phyloP scores from a whole-genome alignment of 2,329 filamentous ascomycete genomes.

The Botrytis hyacinthi region DNA sequence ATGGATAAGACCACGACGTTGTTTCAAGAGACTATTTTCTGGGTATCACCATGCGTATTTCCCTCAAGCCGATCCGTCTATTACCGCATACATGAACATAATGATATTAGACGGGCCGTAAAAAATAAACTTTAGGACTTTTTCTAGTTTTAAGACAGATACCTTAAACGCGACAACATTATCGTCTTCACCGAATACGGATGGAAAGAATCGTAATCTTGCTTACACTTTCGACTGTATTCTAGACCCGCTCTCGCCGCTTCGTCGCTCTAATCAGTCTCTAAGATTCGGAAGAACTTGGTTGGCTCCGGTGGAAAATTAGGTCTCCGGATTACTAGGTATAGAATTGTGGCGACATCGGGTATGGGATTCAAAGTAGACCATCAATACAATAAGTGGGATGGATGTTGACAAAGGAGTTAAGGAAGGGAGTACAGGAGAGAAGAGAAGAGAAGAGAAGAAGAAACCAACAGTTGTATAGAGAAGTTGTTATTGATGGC shows the following conservation, averaged over 20 bases:
- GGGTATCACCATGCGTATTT: background rate
- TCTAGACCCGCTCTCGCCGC: constrained; percentile 13
- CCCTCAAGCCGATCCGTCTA: background rate
- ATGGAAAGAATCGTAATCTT: background rate
- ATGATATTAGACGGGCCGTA: background rate
- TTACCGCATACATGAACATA: background rate
- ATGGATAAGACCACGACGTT: background rate
- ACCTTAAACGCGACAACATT: background rate
- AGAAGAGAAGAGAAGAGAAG: background rate
- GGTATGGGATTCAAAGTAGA: background rate
- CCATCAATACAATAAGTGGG: constrained; percentile 1
- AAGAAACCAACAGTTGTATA: background rate
- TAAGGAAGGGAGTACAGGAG: background rate
- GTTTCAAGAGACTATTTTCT: background rate
- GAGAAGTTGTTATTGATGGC: background rate
- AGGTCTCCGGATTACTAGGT: background rate
- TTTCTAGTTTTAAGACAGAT: background rate
- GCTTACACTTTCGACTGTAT: constrained; percentile 12
- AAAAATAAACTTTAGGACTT: background rate
- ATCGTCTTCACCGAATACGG: constrained; percentile 2
- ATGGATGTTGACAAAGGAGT: background rate
- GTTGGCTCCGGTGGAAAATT: background rate
- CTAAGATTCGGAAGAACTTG: constrained; percentile 4
- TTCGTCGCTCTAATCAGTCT: too few relatives aligned
- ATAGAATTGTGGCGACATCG: constrained; percentile 7